phyloP scores from a whole-genome alignment of 2,329 filamentous ascomycete genomes.

The Fusarium protoensiforme region DNA sequence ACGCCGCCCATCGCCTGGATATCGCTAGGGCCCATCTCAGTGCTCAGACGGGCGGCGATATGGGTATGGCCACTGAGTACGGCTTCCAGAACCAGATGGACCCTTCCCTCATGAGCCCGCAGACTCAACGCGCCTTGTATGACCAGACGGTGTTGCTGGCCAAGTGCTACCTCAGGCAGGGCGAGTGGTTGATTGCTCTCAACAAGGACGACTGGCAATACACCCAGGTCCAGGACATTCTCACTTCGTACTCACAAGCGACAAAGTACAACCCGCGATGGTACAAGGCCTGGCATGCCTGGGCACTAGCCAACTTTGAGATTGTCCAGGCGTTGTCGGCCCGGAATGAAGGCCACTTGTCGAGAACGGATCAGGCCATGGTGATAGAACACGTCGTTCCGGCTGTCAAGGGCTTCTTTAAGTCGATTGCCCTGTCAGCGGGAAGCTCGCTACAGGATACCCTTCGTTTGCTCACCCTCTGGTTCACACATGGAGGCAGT shows the following conservation, averaged over 20 bases:
- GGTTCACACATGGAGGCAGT: slow-evolving; percentile 94
- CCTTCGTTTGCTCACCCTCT: slow-evolving; percentile 88
- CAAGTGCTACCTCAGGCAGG: slow-evolving; percentile 95
- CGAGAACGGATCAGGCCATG: slow-evolving; percentile 67
- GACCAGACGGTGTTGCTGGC: slow-evolving; percentile 81
- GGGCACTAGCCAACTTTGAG: slow-evolving; percentile 98
- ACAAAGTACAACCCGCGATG: slow-evolving; percentile 94
- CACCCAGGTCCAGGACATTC: slow-evolving; percentile 85
- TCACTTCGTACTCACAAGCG: slow-evolving; percentile 90
- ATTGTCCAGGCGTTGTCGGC: slow-evolving; percentile 87
- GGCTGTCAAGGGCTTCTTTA: slow-evolving; percentile 95
- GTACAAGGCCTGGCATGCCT: slow-evolving; percentile 99
- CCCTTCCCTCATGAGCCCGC: slow-evolving; percentile 57
- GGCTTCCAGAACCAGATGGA: slow-evolving; percentile 62
- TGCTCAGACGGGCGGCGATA: slow-evolving; percentile 58
- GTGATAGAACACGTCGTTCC: slow-evolving; percentile 92
- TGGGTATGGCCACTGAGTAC: slow-evolving; percentile 59
- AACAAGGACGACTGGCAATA: slow-evolving; percentile 91
- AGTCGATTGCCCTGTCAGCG: slow-evolving; percentile 91
- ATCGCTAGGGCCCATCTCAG: slow-evolving; percentile 62
- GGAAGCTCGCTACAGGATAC: slow-evolving; percentile 97
- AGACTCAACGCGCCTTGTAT: slow-evolving; percentile 63
- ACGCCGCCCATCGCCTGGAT: slow-evolving; percentile 66
- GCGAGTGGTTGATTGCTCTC: slow-evolving; percentile 91
- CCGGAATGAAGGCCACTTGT: slow-evolving; percentile 66